phyloP scores from a whole-genome alignment of 163 green algal species.

The Chlamydomonas reinhardtii region DNA sequence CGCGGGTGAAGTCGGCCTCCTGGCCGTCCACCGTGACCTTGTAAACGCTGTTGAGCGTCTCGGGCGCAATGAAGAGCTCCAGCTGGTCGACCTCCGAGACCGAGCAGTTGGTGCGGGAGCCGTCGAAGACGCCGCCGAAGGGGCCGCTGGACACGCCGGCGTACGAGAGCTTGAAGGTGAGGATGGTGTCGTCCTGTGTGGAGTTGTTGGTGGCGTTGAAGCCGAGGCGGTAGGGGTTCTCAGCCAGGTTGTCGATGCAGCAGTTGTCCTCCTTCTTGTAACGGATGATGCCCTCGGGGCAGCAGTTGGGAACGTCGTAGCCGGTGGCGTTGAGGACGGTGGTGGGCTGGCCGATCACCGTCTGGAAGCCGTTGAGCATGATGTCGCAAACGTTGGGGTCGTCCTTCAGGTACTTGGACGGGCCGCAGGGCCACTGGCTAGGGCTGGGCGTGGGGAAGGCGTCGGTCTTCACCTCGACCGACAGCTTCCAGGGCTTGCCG shows the following conservation, averaged over 20 bases:
- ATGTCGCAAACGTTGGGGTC: constrained; percentile 41
- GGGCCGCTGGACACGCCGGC: not conserved
- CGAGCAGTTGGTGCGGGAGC: constrained; percentile 37
- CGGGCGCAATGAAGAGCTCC: constrained; percentile 5
- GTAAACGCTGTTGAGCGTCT: not conserved
- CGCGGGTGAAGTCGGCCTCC: constrained; percentile 6
- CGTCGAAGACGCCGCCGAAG: not conserved
- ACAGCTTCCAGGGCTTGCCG: constrained; percentile 42
- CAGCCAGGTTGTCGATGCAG: constrained; percentile 49
- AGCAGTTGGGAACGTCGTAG: constrained; percentile 38
- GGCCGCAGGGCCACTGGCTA: constrained; percentile 42
- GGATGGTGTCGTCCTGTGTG: not conserved
- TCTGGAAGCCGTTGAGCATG: constrained; percentile 47
- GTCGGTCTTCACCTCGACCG: not conserved
- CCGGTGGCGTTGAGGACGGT: not conserved
- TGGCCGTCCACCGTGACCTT: constrained; percentile 12
- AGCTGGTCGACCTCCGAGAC: constrained; percentile 46
- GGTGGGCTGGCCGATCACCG: not conserved
- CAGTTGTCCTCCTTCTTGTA: constrained; percentile 40
- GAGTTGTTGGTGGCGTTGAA: not conserved
- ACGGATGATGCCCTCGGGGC: constrained; percentile 40
- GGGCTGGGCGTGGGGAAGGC: not conserved
- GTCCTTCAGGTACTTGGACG: constrained; percentile 18
- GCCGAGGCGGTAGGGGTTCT: constrained; percentile 34
- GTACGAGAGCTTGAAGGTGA: constrained; percentile 34